Evolutionary conservation across 2,329 filamentous ascomycete species (phyloP).

Genomic region (Fusarium sp.): DNA sequence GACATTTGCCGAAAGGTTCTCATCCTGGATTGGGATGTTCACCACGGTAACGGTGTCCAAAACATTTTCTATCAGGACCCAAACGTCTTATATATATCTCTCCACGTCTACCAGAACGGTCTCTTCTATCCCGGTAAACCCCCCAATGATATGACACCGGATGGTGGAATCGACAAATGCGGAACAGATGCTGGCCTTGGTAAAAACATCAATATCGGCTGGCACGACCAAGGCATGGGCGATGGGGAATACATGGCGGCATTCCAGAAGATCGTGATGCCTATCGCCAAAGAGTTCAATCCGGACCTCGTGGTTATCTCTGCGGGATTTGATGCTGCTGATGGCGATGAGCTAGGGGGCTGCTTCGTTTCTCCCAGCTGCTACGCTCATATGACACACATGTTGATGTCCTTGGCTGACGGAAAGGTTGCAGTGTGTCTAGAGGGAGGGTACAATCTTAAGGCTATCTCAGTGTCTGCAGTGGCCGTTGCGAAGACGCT

Average conservation of each 20-base stretch:
- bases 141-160: slow-evolving; percentile 63
- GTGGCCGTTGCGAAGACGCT: slow-evolving; percentile 89
- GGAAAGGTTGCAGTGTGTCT: slow-evolving; percentile 92
- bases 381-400: slow-evolving; percentile 98
- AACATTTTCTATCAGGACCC: slow-evolving; percentile 96
- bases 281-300: slow-evolving; percentile 90
- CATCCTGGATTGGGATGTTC: slow-evolving; percentile 90
- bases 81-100: slow-evolving; percentile 93
- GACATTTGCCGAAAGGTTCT: slow-evolving; percentile 85
- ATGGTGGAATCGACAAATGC: slow-evolving; percentile 68
- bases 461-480: slow-evolving; percentile 91
- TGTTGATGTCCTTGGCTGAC: slow-evolving; percentile 93
- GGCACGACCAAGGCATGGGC: slow-evolving; percentile 81
- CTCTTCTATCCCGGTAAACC: slow-evolving; percentile 82
- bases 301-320: slow-evolving; percentile 96
- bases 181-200: slow-evolving; percentile 64
- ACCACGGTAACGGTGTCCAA: slow-evolving; percentile 90
- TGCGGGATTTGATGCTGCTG: slow-evolving; percentile 94
- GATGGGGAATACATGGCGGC: slow-evolving; percentile 97
- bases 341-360: slow-evolving; percentile 89
- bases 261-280: slow-evolving; percentile 96
- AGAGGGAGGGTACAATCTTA: slow-evolving; percentile 94
- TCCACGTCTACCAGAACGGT: slow-evolving; percentile 88
- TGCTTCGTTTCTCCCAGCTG: slow-evolving; percentile 91
- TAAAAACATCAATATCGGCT: slow-evolving; percentile 72